A percentile compares a stretch with the other conserved stretches of the same genome.
phyloP scores from a whole-genome alignment of 83 land plant species.

The Picea abies region DNA sequence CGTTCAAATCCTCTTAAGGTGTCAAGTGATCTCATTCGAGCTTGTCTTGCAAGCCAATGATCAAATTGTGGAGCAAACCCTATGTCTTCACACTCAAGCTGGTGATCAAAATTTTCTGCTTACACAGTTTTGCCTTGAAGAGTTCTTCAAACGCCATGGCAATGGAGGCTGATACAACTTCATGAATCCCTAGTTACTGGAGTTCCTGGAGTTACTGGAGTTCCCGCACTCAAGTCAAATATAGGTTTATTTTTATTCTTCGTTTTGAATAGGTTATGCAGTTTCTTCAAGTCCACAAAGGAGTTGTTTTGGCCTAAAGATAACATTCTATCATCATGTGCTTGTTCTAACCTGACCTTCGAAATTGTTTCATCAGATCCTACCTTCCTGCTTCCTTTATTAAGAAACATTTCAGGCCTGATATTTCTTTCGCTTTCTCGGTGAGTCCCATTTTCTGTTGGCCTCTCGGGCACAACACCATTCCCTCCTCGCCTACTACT shows the following conservation, averaged over 20 bases:
- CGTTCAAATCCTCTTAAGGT: not conserved
- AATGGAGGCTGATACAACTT: not conserved
- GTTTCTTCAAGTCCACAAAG: conserved; percentile 43
- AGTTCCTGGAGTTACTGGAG: not conserved
- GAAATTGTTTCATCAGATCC: not conserved
- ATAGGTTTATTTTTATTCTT: conserved; percentile 24
- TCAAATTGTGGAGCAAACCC: not conserved
- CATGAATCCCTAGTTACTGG: not conserved
- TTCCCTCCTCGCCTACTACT: not conserved
- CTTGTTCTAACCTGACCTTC: conserved; percentile 13
- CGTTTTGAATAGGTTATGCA: conserved; percentile 47
- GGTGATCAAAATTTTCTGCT: not conserved
- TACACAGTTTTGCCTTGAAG: not conserved
- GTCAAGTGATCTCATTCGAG: not conserved
- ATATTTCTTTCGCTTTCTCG: conserved; percentile 1
- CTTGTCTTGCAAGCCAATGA: not conserved
- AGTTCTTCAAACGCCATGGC: not conserved
- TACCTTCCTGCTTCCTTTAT: not conserved
- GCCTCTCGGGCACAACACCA: conserved; percentile 12
- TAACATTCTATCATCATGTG: conserved; percentile 7
- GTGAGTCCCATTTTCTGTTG: conserved; percentile 9
- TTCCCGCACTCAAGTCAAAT: not conserved
- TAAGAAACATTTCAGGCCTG: not conserved
- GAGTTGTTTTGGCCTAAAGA: conserved; percentile 19
- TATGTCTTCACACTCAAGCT: not conserved